Base-by-base conservation (phyloP, 2,329 filamentous ascomycete genomes). In the Zalaria sp. region DNA sequence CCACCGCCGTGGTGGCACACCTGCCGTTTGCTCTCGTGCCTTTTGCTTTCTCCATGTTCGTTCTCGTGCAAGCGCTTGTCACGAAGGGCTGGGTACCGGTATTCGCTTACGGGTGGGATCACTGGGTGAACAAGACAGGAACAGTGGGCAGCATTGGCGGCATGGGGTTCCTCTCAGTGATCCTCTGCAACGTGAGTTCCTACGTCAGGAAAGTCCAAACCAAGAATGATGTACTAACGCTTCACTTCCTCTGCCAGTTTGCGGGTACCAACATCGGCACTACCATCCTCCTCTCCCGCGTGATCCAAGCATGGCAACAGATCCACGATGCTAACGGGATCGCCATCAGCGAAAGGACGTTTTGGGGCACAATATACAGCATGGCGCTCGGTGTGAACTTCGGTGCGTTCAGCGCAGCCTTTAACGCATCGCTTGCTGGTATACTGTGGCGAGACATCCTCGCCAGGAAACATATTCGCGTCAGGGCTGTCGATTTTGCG, bases 211-310 rank as follows among this genome's bases (percentile, higher is more conserved):
- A 3, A 4, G 5, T 35, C 5, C 5, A 38, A 25, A 8, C 39
- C 27, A 35, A 8, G 8, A 5, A n/a, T 10, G 34, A n/a, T 38
- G 27, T 42, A 37, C 44, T 54, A 43, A 56, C 38, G 29, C 43
- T 8, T 18, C 35, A 29, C 6, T 25, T 34, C 34, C 36, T 5
- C 29, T 26, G 25, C 10, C 46, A 84, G 79, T 85, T 84, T 49
- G 78, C 81, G 0, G 81, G 81, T 11, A 85, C 81, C 2, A 85
- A 85, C 48, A 85, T 85, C 40, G 81, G 81, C 29, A 83, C 81
- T 0, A 80, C 81, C 0, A 85, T 86, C 52, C 71, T 85, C 1
- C 66, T 85, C 1, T 83, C 73, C 5, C 76, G 81, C 3, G 71
- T 84, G 5, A 73, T 85, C 7, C 81, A 85, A 54, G 63, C 73